Percentiles rank a stretch among this genome's conserved stretches.
phyloP scores from a whole-genome alignment of 352 stramenopile genomes.

The Pythium utonaiense region DNA sequence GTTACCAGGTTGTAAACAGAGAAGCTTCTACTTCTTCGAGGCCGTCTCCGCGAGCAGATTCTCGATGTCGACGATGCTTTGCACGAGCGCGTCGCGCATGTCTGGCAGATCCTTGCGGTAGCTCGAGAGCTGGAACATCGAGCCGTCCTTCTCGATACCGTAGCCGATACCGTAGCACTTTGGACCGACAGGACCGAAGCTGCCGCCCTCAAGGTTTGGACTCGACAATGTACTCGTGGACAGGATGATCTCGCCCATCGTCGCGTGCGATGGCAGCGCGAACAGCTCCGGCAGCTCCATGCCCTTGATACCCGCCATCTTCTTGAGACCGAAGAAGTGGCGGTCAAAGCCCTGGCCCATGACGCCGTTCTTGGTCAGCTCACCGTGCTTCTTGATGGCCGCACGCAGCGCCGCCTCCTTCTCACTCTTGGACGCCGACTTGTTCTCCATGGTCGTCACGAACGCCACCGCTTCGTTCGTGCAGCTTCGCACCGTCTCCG shows the following conservation, averaged over 20 bases:
- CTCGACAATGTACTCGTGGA: constrained; percentile 89
- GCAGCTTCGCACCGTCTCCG: constrained; percentile 87
- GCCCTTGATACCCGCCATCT: constrained; percentile 63
- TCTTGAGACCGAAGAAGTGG: constrained; percentile 77
- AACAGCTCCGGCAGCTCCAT: constrained; percentile 71
- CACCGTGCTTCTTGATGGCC: constrained; percentile 84
- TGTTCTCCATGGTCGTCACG: constrained; percentile 64
- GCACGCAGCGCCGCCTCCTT: constrained; percentile 59
- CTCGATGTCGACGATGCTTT: constrained; percentile 76
- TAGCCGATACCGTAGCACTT: constrained; percentile 91
- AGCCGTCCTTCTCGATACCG: constrained; percentile 78
- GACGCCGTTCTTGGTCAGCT: constrained; percentile 87
- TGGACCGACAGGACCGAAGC: constrained; percentile 87
- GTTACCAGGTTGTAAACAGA: no score
- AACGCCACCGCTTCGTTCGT: constrained; percentile 84
- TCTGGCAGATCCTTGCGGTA: constrained; percentile 76
- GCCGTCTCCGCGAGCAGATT: constrained; percentile 42
- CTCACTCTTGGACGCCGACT: constrained; percentile 45
- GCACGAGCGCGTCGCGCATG: constrained; percentile 66
- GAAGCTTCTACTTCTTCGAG: constrained; percentile 18
- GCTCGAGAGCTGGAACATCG: constrained; percentile 83
- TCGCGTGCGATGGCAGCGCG: constrained; percentile 66
- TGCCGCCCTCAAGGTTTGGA: constrained; percentile 79
- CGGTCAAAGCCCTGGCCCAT: constrained; percentile 90
- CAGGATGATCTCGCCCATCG: constrained; percentile 88